Conservation (phyloP, 176 grass and related monocot species). For the maize (Zea mays) region DNA sequence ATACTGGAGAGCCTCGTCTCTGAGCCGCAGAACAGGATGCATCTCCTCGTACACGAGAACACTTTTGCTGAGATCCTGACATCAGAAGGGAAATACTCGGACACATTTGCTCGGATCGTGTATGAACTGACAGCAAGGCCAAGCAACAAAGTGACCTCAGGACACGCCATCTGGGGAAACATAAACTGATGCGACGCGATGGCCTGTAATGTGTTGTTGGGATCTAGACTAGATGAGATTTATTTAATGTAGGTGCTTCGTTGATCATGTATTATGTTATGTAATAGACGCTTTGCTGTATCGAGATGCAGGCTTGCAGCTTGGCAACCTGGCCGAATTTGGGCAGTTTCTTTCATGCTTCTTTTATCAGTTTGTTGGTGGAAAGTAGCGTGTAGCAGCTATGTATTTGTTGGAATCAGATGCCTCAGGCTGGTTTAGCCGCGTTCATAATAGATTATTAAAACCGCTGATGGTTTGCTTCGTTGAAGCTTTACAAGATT, state of each 20-base stretch:
- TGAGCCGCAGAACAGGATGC: conserved; percentile 79
- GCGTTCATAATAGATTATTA: too few species aligned
- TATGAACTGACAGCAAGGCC: conserved; percentile 85
- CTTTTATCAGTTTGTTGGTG: background rate
- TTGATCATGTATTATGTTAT: conserved; percentile 16
- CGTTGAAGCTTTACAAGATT: too few species aligned
- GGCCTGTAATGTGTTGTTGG: background rate
- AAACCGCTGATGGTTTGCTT: too few species aligned
- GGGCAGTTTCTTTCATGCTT: background rate
- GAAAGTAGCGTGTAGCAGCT: too few species aligned
- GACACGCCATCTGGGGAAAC: conserved; percentile 90
- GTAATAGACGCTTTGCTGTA: conserved; percentile 29
- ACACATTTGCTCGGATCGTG: conserved; percentile 91
- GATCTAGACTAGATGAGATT: too few species aligned
- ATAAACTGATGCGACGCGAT: conserved; percentile 53
- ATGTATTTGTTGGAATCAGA: too few species aligned
- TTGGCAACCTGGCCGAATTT: conserved; percentile 1
- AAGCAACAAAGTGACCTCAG: conserved; percentile 70
- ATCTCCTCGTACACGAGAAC: conserved; percentile 86
- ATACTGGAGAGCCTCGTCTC: conserved; percentile 90
- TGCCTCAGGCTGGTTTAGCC: too few species aligned
- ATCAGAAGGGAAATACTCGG: conserved; percentile 71
- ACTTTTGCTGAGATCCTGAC: conserved; percentile 91
- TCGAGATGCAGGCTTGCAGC: conserved; percentile 15
- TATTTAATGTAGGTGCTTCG: conserved; percentile 20